Base-by-base conservation (phyloP, 2,329 filamentous ascomycete genomes). In the Aspergillus hiratsukae region DNA sequence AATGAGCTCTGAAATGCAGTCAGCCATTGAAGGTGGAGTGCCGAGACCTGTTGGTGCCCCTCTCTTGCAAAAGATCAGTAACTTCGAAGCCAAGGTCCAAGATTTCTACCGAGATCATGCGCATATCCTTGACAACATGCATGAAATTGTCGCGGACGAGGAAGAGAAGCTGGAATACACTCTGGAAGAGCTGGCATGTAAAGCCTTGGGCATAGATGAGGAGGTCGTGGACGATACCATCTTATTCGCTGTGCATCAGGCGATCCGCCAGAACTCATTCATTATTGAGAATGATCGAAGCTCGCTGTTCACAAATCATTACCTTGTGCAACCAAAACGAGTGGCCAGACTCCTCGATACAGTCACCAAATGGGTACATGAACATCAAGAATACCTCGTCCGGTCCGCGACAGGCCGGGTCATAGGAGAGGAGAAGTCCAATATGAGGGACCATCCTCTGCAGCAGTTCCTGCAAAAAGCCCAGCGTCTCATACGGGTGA, bases 341-440 rank as follows among this genome's bases (percentile, higher is more conserved):
- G 76, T 83, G 41, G 76, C 81, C 2, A 64, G 72, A 19, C 68
- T 75, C 14, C 72, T 85, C 8, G 73, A 81, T 41, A 73, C 74
- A 21, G 83, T 86, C 4, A 74, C 76, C 14, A 66, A 71, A 17
- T 87, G 84, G 84, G 74, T 84, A 23, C 78, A 83, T 50, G 76
- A 86, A 53, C 73, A 80, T 53, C 70, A 79, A 51, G 70, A 74
- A 14, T 63, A 67, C 37, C 65, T 73, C 9, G 58, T 73, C 28
- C 61, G 58, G 4, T 40, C 64, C 10, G 59, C 64, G n/a, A 66
- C 67, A 56, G 64, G 61, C 4, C 69, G 43, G 43, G 10, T 46
- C 10, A 25, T 23, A 25, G 21, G 19, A 7, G 19, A 70, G 41
- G 64, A 66, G 1, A 54, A 62, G 0, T 49, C 56, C 4, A 62